Base-by-base conservation (phyloP, 2,329 filamentous ascomycete genomes). In the Penicillium paneum region DNA sequence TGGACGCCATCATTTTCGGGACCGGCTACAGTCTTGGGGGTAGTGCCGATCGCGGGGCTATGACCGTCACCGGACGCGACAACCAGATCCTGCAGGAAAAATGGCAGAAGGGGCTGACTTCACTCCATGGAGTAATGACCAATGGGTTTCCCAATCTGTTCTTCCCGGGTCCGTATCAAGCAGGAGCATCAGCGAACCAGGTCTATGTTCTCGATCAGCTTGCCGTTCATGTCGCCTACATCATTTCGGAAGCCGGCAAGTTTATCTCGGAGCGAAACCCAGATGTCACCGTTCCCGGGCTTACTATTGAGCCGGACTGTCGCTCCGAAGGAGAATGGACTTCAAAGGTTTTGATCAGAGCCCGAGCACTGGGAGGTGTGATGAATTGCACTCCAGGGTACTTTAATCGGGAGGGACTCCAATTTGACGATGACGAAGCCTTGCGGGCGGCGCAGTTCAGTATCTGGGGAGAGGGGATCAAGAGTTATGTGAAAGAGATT, bases 101-200 rank as follows among this genome's bases (percentile, higher is more conserved):
- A 59, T 82, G 79, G 65, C 13, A 28, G 13, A 67, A 74, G 0
- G 80, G 78, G 0, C 64, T 78, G 0, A 62, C 71, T 0, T 84
- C 82, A 0, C 71, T 85, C 0, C 82, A 85, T 64, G 83, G 81
- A 10, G 66, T 79, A 6, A 66, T 74, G 5, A 76, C 71, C 0
- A 68, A 71, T 57, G 75, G 73, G 0, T 85, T 85, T 55, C 82
- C 83, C 1, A 85, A 85, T 59, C 60, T 83, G 43, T 80, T 83
- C 74, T 77, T 79, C 61, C 63, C 74, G 0, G 76, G 76, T 12
- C 62, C 74, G 0, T 52, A 66, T n/a, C 81, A 83, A 65, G 62
- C 69, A 1, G 75, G 68, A 34, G 66, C 71, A 1, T 68, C 71
- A 1, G 63, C 67, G 1, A 81, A 79, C 59, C 72, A 72, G 24